Conservation (phyloP, 306 rosid species). For the Quercus agrifolia region DNA sequence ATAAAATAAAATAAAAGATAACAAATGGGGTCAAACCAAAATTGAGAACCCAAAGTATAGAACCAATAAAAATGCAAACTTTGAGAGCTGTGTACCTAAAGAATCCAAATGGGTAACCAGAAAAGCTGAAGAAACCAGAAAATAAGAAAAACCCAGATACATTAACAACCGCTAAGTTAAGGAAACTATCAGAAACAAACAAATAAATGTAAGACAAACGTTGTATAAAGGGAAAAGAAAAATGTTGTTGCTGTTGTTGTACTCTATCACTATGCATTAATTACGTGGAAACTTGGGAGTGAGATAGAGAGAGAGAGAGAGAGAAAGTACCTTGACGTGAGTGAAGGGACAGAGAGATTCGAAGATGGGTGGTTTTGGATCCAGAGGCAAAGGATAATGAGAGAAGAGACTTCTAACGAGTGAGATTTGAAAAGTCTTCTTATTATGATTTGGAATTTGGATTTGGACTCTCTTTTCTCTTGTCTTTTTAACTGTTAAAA, state of each 20-base stretch:
- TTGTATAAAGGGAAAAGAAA: not conserved
- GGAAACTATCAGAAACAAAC: not conserved
- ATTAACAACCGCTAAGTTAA: not conserved
- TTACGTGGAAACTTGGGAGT: not conserved
- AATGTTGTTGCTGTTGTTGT: not conserved
- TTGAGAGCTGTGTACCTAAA: not conserved
- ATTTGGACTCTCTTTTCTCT: not conserved
- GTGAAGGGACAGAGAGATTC: constrained; percentile 2
- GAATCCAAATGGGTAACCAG: constrained; percentile 5
- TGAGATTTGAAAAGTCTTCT: not conserved
- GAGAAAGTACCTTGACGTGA: constrained; percentile 22
- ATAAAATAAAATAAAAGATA: not conserved
- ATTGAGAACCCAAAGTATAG: not conserved
- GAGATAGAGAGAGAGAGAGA: not conserved
- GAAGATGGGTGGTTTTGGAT: not conserved
- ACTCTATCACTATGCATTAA: not conserved
- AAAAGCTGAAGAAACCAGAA: not conserved
- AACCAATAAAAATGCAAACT: not conserved
- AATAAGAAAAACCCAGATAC: not conserved
- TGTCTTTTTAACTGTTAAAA: too few relatives aligned
- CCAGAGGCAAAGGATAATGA: not conserved
- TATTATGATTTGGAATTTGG: not conserved
- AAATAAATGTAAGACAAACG: not conserved
- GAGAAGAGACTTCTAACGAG: not conserved
- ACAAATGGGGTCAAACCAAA: not conserved